Base-by-base conservation (phyloP, 2,329 filamentous ascomycete species). In the Cladophialophora carrionii region DNA sequence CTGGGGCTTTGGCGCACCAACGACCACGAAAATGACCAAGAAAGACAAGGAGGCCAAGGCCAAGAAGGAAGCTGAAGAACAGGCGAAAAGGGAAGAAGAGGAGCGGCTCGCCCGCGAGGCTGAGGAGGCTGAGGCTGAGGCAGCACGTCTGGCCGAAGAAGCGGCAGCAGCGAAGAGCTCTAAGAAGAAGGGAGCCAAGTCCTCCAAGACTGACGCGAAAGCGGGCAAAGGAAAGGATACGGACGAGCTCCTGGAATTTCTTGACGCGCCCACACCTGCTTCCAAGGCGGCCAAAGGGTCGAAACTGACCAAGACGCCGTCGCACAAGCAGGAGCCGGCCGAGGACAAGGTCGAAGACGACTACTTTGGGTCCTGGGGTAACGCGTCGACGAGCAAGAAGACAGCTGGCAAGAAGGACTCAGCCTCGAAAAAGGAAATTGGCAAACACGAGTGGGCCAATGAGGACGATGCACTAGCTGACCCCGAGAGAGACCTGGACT, bases 41-140 rank as follows among this genome's bases (percentile, higher is more conserved):
- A 80, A 82, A 57, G 80, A 83, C 64, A 82, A 79, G 64, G 79
- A 80, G 71, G 77, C 78, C 43, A 79, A 81, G 63, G 75, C 75
- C 5, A 79, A 80, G 54, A 76, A 77, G 55, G 76, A 78, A 58
- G 77, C 72, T 62, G 77, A 62, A 62, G 69, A 75, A 49, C 74
- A 73, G 56, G 64, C 68, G 46, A 66, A 59, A 53, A 60, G 64
- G 53, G 76, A 76, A 54, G 71, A 71, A 62, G 73, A 72, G 64
- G 72, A 75, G 51, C 73, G 73, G 57, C 64, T 68, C 26, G 68
- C 64, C 52, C 63, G 67, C 54, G 76, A 76, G 57, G 71, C 55
- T 51, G 46, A 51, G 34, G 73, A 73, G 29, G 74, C 76, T 3
- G 75, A n/a, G 17, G 37, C 76, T 29, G 78, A 81, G 63, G 78